Evolutionary conservation across 2,329 filamentous ascomycete species (phyloP).

Genomic region (Ramichloridium luteum): DNA sequence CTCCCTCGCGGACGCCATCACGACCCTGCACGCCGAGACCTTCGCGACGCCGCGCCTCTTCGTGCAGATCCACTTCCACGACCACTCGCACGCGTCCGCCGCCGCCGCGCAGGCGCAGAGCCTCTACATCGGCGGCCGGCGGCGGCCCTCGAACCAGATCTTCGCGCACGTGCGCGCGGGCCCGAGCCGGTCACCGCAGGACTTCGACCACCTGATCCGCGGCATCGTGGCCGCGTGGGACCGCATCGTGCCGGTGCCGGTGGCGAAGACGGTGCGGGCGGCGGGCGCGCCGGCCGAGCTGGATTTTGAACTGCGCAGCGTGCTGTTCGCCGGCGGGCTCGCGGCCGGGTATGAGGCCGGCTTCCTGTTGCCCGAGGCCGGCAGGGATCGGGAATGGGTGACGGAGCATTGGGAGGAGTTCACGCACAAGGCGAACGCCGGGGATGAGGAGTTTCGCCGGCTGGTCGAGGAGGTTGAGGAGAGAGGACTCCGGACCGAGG

Average conservation of each 20-base stretch:
- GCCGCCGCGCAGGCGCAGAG: slow-evolving; percentile 5
- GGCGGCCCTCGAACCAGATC: slow-evolving; percentile 22
- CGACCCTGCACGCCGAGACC: slow-evolving; percentile 29
- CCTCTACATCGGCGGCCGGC: slow-evolving; percentile 28
- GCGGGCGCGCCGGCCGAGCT: too few relatives aligned
- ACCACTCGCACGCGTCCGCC: slow-evolving; percentile 10
- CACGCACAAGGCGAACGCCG: not conserved
- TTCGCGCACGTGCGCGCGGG: slow-evolving; percentile 25
- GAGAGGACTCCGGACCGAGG: slow-evolving; percentile 17
- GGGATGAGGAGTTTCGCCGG: slow-evolving; percentile 23
- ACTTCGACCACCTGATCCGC: slow-evolving; percentile 21
- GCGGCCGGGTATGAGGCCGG: not conserved
- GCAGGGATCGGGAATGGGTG: not conserved
- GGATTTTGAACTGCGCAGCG: not conserved
- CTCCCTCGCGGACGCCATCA: slow-evolving; percentile 29
- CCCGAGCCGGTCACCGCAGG: slow-evolving; percentile 19
- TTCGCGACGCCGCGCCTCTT: slow-evolving; percentile 34
- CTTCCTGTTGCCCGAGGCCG: not conserved
- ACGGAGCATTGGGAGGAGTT: not conserved
- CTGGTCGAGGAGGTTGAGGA: slow-evolving; percentile 23
- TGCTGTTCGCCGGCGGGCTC: not conserved
- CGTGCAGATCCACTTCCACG: slow-evolving; percentile 32
- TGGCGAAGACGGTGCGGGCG: slow-evolving; percentile 5
- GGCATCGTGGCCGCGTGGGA: slow-evolving; percentile 21
- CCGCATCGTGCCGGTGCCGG: slow-evolving; percentile 16